Evolutionary conservation across 1,284 basidiomycete species (phyloP).

Genomic region (Somion occarium): DNA sequence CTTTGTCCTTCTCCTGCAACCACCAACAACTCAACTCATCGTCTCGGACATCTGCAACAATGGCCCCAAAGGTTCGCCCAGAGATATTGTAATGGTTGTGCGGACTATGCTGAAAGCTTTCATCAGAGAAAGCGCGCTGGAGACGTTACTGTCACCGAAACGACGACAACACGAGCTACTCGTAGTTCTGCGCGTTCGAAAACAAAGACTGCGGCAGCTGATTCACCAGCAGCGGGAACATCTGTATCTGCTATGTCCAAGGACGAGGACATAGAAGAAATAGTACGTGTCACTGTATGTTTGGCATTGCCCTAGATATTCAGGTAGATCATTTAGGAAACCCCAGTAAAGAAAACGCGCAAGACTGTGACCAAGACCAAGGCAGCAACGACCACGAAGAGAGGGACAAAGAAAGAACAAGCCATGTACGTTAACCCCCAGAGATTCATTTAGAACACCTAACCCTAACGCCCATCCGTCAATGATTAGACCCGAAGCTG

Average conservation of each 20-base stretch:
- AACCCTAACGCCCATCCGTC: too few relatives aligned
- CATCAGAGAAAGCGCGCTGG: slow-evolving; percentile 41
- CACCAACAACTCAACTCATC: not conserved
- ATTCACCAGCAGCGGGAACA: too few relatives aligned
- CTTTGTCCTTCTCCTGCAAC: not conserved
- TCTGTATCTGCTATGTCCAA: too few relatives aligned
- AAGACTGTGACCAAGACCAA: slow-evolving; percentile 10
- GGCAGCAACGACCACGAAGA: not conserved
- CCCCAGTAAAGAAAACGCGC: slow-evolving; percentile 2
- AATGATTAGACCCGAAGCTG: not conserved
- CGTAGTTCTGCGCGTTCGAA: slow-evolving; percentile 41
- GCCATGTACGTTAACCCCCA: too few relatives aligned
- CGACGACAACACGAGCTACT: slow-evolving; percentile 40
- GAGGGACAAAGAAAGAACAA: not conserved
- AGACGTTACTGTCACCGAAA: slow-evolving; percentile 25
- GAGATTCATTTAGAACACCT: too few relatives aligned
- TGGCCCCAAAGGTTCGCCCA: slow-evolving; percentile 22
- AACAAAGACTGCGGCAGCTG: not conserved
- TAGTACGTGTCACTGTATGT: too few relatives aligned
- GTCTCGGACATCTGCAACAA: too few relatives aligned
- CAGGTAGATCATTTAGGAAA: too few relatives aligned
- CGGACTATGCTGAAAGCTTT: too few relatives aligned
- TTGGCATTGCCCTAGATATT: too few relatives aligned
- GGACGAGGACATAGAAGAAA: too few relatives aligned
- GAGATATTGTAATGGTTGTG: too few relatives aligned